Base-by-base conservation (phyloP, 768 basidiomycete species). In the Phallus indusiatus region DNA sequence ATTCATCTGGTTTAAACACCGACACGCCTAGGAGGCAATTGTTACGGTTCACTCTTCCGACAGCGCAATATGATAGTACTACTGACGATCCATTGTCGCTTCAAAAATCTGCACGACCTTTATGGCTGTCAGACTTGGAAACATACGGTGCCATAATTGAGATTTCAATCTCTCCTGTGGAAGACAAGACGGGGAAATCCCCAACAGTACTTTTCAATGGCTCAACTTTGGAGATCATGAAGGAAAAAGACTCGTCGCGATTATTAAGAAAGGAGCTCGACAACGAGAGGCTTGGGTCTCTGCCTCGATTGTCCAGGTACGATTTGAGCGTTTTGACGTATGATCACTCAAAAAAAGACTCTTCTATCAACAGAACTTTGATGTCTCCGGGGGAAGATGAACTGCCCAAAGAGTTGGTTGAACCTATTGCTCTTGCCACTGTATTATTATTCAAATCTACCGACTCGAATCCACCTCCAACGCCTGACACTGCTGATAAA, bases 21-120 rank as follows among this genome's bases (percentile, higher is more conserved):
- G 78, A 78, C 61, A 70, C 71, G 35, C 75, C 81, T 8, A 77
- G 77, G 2, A 79, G 91, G 49, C 92, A 96, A 71, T 71, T 96
- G 50, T 63, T 97, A 14, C 78, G 90, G 53, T 65, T 97, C 54
- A 82, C 80, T 42, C 71, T 96, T 17, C 94, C 94, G 2, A 95
- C 91, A 1, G 85, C 89, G 18, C 86, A 85, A 62, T 90, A 84
- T 67, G 82, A 86, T 68, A 79, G 84, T 49, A 80, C 85, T 34
- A 85, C 87, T 1, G 79, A 94, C 36, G 74, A 80, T 52, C 94
- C 94, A 10, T 73, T 95, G 61, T 88, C 86, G 22, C 86, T 85
- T 16, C 82, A 85, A 72, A 77, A 74, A 56, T 80, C 82, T 60
- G 73, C 78, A 36, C 84, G 80, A 62, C 89, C 93, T 8, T 73